phyloP scores from a whole-genome alignment of 2,329 filamentous ascomycete species.

The Pseudogymnoascus sp. region DNA sequence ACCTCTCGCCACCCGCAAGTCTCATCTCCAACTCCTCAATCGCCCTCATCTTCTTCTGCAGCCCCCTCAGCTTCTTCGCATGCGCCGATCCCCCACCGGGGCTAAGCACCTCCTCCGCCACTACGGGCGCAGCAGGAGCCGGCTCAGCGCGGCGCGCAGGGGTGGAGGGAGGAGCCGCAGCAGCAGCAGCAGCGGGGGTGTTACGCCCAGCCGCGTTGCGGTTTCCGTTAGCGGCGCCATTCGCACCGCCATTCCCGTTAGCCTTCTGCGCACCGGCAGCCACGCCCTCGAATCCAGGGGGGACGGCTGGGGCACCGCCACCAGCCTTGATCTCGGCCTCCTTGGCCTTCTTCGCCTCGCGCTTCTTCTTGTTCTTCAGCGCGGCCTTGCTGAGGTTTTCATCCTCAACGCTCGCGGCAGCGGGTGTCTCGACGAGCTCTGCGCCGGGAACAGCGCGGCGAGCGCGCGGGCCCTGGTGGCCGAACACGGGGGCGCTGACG shows the following conservation, averaged over 20 bases:
- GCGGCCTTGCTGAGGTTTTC: constrained; percentile 76
- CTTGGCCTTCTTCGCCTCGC: constrained; percentile 84
- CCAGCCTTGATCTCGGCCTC: constrained; percentile 60
- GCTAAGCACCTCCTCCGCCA: constrained; percentile 46
- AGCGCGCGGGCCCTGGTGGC: constrained; percentile 45
- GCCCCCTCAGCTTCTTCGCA: constrained; percentile 87
- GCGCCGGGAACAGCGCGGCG: constrained; percentile 82
- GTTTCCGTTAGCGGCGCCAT: constrained; percentile 24
- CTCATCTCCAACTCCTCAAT: constrained; percentile 99
- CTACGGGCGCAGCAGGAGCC: constrained; percentile 23
- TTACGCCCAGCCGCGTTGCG: not conserved
- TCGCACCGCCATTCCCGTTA: constrained; percentile 25
- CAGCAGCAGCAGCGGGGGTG: constrained; percentile 29
- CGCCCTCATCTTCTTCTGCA: constrained; percentile 94
- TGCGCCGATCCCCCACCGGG: constrained; percentile 57
- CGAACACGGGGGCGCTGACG: constrained; percentile 68
- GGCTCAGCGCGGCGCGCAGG: constrained; percentile 22
- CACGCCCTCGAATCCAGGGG: constrained; percentile 39
- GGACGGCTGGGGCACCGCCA: constrained; percentile 28
- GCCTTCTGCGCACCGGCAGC: constrained; percentile 35
- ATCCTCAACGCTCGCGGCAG: constrained; percentile 54
- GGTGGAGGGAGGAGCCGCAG: constrained; percentile 27
- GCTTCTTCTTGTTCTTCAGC: constrained; percentile 98
- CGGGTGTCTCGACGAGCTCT: constrained; percentile 62
- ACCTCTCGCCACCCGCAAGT: constrained; percentile 85